phyloP scores from a whole-genome alignment of 208 protist species.

The Trypanosoma scelopori region DNA sequence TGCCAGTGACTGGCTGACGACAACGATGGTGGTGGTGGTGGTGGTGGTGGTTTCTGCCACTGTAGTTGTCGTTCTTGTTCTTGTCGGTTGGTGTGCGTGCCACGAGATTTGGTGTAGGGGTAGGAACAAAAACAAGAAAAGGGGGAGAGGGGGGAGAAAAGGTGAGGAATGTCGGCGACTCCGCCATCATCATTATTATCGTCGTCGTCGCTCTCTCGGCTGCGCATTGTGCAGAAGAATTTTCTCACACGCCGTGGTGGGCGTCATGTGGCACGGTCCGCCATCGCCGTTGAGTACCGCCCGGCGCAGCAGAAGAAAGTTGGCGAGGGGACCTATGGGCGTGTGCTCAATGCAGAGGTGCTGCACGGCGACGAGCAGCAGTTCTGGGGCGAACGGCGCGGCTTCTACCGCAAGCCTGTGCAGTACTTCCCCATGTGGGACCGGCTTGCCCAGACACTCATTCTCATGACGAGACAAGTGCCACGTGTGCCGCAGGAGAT shows the following conservation, averaged over 20 bases:
- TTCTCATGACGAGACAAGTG: conserved; percentile 72
- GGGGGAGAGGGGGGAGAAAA: not conserved
- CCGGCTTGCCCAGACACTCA: conserved; percentile 70
- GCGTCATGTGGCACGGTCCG: conserved; percentile 43
- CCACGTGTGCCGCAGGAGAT: conserved; percentile 79
- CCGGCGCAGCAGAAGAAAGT: conserved; percentile 44
- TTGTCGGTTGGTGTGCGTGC: conserved; percentile 7
- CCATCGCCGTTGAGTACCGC: conserved; percentile 67
- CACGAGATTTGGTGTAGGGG: too few relatives aligned
- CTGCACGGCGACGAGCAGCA: conserved; percentile 82
- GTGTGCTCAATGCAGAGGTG: conserved; percentile 76
- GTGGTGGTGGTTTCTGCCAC: too few relatives aligned
- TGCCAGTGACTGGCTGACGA: too few relatives aligned
- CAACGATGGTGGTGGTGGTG: too few relatives aligned
- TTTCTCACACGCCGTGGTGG: conserved; percentile 71
- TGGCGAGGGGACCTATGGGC: conserved; percentile 38
- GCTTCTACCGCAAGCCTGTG: conserved; percentile 53
- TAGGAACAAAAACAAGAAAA: conserved; percentile 4
- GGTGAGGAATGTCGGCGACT: not conserved
- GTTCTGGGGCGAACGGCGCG: conserved; percentile 70
- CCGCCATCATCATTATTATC: conserved; percentile 4
- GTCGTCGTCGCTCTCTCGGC: conserved; percentile 27
- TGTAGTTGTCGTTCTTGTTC: conserved; percentile 15
- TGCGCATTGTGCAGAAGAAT: conserved; percentile 69
- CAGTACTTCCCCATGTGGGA: conserved; percentile 76